Conservation (phyloP, 495 filamentous ascomycete genomes). For the Daldinia childiae region DNA sequence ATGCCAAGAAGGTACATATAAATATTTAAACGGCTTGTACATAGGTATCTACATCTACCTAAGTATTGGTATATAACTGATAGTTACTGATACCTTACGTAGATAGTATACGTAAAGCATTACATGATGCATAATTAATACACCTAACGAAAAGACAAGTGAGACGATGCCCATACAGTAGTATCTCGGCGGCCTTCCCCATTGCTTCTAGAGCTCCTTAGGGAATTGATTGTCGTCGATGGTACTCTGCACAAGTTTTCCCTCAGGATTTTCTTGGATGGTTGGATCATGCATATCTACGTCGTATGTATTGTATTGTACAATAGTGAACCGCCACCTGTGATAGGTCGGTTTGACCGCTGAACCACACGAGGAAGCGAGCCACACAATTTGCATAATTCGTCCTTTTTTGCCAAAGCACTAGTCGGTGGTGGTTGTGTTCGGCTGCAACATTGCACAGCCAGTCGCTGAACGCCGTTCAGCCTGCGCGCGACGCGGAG, state of each 20-base stretch:
- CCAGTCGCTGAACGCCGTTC: constrained; percentile 46
- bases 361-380: constrained; percentile 45
- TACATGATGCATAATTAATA: constrained; percentile 32
- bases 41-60: no score
- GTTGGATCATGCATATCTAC: constrained; percentile 44
- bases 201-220: constrained; percentile 22
- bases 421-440: constrained; percentile 22
- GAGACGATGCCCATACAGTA: constrained; percentile 28
- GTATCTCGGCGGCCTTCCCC: constrained; percentile 35
- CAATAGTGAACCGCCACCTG: constrained; percentile 29
- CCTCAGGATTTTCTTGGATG: constrained; percentile 36
- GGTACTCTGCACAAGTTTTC: constrained; percentile 41
- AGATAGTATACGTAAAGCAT: constrained; percentile 1
- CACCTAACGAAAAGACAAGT: constrained; percentile 17
- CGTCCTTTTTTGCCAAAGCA: constrained; percentile 41
- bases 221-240: constrained; percentile 36
- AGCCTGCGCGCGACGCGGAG: constrained; percentile 45
- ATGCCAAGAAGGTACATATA: background rate
- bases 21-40: background rate
- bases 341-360: constrained; percentile 48
- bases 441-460: constrained; percentile 51
- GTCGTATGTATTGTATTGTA: constrained; percentile 38
- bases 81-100: background rate
- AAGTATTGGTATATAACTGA: no score
- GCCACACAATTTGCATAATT: constrained; percentile 50